These are phyloP conservation scores for Pyrenochaeta sp. DNA, from an alignment of 2,329 filamentous ascomycete genomes.

Conservation along the genomic window DNA sequence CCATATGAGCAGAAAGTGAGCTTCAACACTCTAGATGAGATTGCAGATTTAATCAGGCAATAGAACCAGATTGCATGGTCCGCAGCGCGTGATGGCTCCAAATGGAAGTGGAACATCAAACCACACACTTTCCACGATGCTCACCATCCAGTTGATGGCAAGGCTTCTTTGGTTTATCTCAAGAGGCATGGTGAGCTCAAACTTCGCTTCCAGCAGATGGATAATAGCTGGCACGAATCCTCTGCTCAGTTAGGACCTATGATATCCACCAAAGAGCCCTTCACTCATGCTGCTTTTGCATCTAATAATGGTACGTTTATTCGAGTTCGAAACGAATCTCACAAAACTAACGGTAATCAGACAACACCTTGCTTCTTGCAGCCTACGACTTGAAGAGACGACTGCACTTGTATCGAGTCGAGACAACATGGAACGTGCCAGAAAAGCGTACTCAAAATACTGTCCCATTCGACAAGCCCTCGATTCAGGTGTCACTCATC, in stretches of 20 bases:
- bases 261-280: slow-evolving; percentile 63
- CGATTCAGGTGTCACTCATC: slow-evolving; percentile 38
- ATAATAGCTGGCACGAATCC: slow-evolving; percentile 74
- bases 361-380: slow-evolving; percentile 66
- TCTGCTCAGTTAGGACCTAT: slow-evolving; percentile 77
- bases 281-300: slow-evolving; percentile 52
- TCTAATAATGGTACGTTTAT: slow-evolving; percentile 78
- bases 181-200: slow-evolving; percentile 77
- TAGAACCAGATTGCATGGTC: slow-evolving; percentile 50
- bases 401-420: slow-evolving; percentile 75
- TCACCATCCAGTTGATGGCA: slow-evolving; percentile 73
- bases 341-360: slow-evolving; percentile 25
- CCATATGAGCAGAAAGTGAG: slow-evolving; percentile 51
- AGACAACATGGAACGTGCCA: slow-evolving; percentile 74
- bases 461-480: slow-evolving; percentile 47
- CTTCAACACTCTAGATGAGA: not conserved
- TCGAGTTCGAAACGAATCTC: no score
- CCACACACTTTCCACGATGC: slow-evolving; percentile 73
- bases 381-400: slow-evolving; percentile 74
- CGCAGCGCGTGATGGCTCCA: slow-evolving; percentile 47
- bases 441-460: slow-evolving; percentile 62
- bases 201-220: slow-evolving; percentile 79
- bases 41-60: slow-evolving; percentile 6
- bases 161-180: slow-evolving; percentile 78
- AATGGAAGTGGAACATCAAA: slow-evolving; percentile 74